Percentiles rank a stretch among this genome's conserved stretches.
These are phyloP conservation scores for Daedaleopsis sinensis DNA, from an alignment of 768 basidiomycete species.

Conservation along the genomic window DNA sequence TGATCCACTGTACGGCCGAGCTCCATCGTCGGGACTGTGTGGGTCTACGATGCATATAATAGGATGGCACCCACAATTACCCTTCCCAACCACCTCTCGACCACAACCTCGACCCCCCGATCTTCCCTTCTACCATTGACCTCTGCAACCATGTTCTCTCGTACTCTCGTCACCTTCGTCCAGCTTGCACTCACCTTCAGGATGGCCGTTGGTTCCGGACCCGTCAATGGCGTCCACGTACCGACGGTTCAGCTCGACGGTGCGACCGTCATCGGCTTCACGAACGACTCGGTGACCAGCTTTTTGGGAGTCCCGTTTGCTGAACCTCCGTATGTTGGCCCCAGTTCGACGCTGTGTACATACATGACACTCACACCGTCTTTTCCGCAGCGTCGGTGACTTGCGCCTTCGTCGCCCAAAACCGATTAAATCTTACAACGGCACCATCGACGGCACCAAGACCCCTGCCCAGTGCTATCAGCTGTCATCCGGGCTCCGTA, in stretches of 20 bases:
- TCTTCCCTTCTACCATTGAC: neutral
- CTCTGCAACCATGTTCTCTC: neutral
- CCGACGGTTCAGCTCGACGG: conserved; percentile 25
- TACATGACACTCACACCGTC: neutral
- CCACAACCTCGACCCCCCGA: too few relatives aligned
- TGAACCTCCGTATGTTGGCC: conserved; percentile 39
- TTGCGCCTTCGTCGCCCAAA: conserved; percentile 6
- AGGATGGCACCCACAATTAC: too few relatives aligned
- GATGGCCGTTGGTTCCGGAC: neutral
- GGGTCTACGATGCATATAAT: too few relatives aligned
- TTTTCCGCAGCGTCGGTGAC: neutral
- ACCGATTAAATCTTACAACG: neutral
- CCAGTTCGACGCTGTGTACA: too few relatives aligned
- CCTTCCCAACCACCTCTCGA: too few relatives aligned
- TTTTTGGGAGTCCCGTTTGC: conserved; percentile 35
- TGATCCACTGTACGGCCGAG: too few relatives aligned
- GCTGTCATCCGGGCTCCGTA: conserved; percentile 17
- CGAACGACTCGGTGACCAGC: conserved; percentile 9
- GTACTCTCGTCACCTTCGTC: neutral
- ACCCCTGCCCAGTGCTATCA: conserved; percentile 28
- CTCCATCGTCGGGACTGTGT: too few relatives aligned
- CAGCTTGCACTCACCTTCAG: neutral
- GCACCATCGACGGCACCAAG: conserved; percentile 11
- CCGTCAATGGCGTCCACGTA: neutral
- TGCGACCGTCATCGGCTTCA: conserved; percentile 25